Evolutionary conservation across 345 rosid genomes (phyloP), one percentile per base, ranked within the genome.

Genomic region (Camelina hispida): DNA sequence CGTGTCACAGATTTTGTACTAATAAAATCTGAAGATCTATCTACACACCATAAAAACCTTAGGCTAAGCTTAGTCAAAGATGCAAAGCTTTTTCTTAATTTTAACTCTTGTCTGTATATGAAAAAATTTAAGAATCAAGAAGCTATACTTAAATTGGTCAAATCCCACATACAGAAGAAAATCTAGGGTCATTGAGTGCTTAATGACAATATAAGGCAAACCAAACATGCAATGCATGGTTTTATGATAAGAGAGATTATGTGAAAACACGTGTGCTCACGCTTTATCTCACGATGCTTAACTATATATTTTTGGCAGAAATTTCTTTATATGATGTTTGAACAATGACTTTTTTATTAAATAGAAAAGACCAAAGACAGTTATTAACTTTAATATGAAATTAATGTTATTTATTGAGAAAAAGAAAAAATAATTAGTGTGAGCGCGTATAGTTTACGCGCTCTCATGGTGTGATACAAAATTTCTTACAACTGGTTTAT

Each of bases 1-100:
- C 70, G 70, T 76, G 71, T 76, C 75, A 62, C 17, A 54, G 10
- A 17, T 23, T 76, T 7, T 69, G 15, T 12, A 35, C 16, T 44
- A 16, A 35, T 25, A 35, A 46, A 69, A 38, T 75, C 55, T 77
- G 17, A 63, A 63, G 5, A 37, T 47, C 2, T 62, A 16, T 47
- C 6, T 28, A 35, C 51, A 37, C 66, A 62, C 59, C 22, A 76
- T 69, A 62, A 54, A 62, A 54, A 62, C 25, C 2, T 51, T 52
- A 42, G 38, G 50, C 32, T 68, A 62, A 44, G 18, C 53, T 28
- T 60, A 51, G 68, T 42, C 14, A 50, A 59, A 58, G 28, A 50
- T 23, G 30, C 62, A 46, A 46, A 72, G 23, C 6, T n/a, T 48
- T 28, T 28, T 59, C 17, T 13, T 48, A 48, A 6, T 37, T 7